phyloP scores from a whole-genome alignment of 805 yeast genomes.

The Nematodospora valgi region DNA sequence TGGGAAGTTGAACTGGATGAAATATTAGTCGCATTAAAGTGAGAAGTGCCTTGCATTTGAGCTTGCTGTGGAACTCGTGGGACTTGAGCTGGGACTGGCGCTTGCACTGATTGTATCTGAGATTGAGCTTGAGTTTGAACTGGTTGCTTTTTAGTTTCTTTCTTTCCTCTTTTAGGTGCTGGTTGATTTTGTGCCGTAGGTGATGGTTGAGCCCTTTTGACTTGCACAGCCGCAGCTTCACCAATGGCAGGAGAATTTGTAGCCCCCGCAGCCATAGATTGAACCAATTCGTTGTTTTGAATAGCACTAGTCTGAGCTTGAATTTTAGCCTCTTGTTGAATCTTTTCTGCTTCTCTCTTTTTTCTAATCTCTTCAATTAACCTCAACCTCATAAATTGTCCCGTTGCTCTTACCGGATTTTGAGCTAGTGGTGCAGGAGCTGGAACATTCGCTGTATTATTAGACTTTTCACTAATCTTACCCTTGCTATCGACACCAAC shows the following conservation, averaged over 20 bases:
- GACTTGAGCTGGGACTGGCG: slow-evolving; percentile 6
- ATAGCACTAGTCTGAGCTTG: slow-evolving; percentile 29
- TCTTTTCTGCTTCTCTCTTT: slow-evolving; percentile 48
- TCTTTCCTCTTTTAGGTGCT: slow-evolving; percentile 10
- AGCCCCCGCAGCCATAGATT: slow-evolving; percentile 1
- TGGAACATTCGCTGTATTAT: slow-evolving; percentile 9
- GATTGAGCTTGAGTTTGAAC: slow-evolving; percentile 12
- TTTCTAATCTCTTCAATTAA: slow-evolving; percentile 85
- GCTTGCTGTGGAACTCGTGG: slow-evolving; percentile 14
- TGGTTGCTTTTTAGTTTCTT: slow-evolving; percentile 14
- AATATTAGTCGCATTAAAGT: slow-evolving; percentile 6
- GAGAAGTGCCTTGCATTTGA: slow-evolving; percentile 8
- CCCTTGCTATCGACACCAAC: slow-evolving; percentile 29
- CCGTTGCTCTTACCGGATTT: slow-evolving; percentile 24
- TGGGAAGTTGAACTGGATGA: slow-evolving; percentile 10
- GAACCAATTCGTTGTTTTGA: slow-evolving; percentile 4
- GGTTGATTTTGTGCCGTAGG: slow-evolving; percentile 3
- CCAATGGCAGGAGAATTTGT: slow-evolving; percentile 1
- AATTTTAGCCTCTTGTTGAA: slow-evolving; percentile 38
- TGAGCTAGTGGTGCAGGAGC: slow-evolving; percentile 8
- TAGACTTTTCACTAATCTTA: slow-evolving; percentile 17
- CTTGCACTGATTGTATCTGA: slow-evolving; percentile 7
- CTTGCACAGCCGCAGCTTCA: too few relatives aligned
- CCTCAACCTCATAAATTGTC: slow-evolving; percentile 80
- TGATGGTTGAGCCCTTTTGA: not conserved